phyloP scores from a whole-genome alignment of 2,329 filamentous ascomycete genomes.

The Paradendryphiella salina region DNA sequence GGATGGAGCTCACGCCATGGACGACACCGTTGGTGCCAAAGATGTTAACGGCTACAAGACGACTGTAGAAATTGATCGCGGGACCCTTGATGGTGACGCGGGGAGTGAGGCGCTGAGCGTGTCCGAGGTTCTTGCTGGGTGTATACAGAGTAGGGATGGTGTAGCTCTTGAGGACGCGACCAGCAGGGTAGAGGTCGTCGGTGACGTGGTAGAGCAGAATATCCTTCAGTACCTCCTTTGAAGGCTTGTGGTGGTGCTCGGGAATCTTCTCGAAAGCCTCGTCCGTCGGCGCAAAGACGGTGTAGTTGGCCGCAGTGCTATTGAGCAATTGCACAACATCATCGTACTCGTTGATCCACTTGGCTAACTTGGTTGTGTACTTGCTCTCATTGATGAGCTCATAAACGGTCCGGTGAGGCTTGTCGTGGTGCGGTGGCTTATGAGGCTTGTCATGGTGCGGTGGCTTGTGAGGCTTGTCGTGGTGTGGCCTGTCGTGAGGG shows the following conservation, averaged over 20 bases:
- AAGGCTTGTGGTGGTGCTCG: conserved; percentile 61
- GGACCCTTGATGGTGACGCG: conserved; percentile 66
- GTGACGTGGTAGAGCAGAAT: conserved; percentile 77
- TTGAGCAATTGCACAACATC: conserved; percentile 75
- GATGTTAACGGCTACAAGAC: conserved; percentile 70
- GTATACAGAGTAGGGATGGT: conserved; percentile 74
- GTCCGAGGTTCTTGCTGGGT: conserved; percentile 57
- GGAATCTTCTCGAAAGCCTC: conserved; percentile 71
- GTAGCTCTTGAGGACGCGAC: conserved; percentile 67
- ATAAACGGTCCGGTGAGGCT: conserved; percentile 74
- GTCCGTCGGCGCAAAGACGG: conserved; percentile 79
- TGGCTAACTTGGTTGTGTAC: conserved; percentile 74
- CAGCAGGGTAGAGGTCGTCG: conserved; percentile 66
- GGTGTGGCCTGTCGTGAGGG: conserved; percentile 10
- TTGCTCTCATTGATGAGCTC: conserved; percentile 75
- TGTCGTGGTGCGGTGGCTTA: conserved; percentile 45
- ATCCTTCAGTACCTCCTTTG: conserved; percentile 69
- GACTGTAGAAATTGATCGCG: conserved; percentile 75
- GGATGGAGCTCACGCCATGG: conserved; percentile 72
- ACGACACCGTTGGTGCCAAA: conserved; percentile 78
- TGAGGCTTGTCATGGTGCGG: conserved; percentile 46
- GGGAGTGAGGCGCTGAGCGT: conserved; percentile 70
- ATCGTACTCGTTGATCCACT: conserved; percentile 72
- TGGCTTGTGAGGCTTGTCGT: conserved; percentile 25
- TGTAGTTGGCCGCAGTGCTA: conserved; percentile 72